A percentile compares a stretch with the other conserved stretches of the same genome.
Evolutionary conservation across 83 land plant genomes (phyloP).

Genomic region (Larix sibirica): DNA sequence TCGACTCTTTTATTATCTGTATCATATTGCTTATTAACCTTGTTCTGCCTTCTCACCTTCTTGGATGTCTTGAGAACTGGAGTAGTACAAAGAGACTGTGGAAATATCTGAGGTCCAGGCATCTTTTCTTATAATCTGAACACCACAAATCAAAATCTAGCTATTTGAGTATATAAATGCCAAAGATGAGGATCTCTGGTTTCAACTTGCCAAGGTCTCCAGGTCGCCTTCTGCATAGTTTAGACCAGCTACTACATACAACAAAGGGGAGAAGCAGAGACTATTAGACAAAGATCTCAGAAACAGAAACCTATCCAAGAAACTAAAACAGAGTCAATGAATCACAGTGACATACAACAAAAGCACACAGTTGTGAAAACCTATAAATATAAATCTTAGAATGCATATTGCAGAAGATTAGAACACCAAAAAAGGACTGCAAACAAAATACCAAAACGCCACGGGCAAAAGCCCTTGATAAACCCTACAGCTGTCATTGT

Average conservation of each 20-base stretch:
- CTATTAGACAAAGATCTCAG: neutral
- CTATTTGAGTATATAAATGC: slow-evolving; percentile 1
- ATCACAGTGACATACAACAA: too few relatives aligned
- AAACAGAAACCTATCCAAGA: neutral
- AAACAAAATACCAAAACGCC: neutral
- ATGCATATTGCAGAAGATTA: neutral
- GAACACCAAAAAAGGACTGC: neutral
- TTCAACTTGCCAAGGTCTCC: slow-evolving; percentile 19
- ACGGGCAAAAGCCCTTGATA: neutral
- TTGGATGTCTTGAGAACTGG: neutral
- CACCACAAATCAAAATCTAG: neutral
- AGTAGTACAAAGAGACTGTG: neutral
- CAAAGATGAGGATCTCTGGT: slow-evolving; percentile 1
- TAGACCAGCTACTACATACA: slow-evolving; percentile 5
- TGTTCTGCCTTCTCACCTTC: neutral
- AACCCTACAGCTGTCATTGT: neutral
- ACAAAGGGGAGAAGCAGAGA: neutral
- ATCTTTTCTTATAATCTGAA: slow-evolving; percentile 5
- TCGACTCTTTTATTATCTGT: neutral
- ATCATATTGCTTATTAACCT: neutral
- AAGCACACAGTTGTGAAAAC: neutral
- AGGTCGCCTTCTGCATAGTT: slow-evolving; percentile 12
- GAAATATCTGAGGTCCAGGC: slow-evolving; percentile 8
- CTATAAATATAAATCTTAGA: neutral
- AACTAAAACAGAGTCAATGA: neutral